Percentiles rank a stretch among this genome's conserved stretches.
These are phyloP conservation scores for Abrus precatorius DNA, from an alignment of 306 rosid genomes.

Conservation along the genomic window DNA sequence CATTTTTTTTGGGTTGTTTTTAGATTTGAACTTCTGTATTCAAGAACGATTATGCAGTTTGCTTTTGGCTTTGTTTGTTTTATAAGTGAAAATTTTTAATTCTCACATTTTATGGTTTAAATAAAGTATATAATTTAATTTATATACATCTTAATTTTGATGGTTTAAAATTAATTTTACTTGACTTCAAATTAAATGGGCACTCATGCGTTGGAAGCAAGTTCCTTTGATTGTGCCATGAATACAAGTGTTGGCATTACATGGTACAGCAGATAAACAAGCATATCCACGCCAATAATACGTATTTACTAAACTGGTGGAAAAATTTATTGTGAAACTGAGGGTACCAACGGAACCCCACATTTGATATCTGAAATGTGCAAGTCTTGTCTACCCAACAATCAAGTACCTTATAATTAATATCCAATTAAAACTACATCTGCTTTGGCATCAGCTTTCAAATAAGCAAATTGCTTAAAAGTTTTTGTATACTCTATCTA, in stretches of 20 bases:
- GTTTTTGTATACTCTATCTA: not conserved
- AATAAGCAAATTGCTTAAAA: not conserved
- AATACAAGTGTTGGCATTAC: constrained; percentile 82
- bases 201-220: constrained; percentile 64
- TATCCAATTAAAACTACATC: constrained; percentile 17
- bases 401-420: not conserved
- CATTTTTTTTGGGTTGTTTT: not conserved
- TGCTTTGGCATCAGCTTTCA: not conserved
- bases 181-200: no score
- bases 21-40: not conserved
- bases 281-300: constrained; percentile 72
- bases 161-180: no score
- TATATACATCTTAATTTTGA: no score
- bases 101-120: no score
- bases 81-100: no score
- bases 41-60: constrained; percentile 32
- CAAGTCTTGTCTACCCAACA: constrained; percentile 17
- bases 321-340: constrained; percentile 11
- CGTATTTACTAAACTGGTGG: not conserved
- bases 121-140: no score
- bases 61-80: not conserved
- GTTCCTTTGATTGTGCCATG: constrained; percentile 78
- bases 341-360: constrained; percentile 1
- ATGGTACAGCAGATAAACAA: constrained; percentile 76
- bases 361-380: not conserved